phyloP scores from a whole-genome alignment of 2,329 filamentous ascomycete genomes.

The Sodiomyces alkalinus region DNA sequence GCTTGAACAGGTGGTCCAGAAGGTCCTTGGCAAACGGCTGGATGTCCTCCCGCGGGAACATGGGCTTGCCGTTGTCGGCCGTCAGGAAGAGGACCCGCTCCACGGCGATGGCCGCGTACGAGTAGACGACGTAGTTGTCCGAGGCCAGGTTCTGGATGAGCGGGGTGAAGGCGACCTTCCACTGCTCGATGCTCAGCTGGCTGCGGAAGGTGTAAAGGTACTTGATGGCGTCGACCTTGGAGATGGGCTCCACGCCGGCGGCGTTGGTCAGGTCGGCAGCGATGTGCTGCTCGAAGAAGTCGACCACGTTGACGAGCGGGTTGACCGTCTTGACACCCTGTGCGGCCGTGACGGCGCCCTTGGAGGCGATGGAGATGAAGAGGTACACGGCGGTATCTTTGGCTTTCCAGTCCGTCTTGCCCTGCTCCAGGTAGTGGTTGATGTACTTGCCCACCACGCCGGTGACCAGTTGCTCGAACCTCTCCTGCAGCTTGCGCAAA shows the following conservation, averaged over 20 bases:
- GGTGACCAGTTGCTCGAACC: constrained; percentile 76
- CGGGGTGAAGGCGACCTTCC: constrained; percentile 77
- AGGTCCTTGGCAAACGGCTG: constrained; percentile 73
- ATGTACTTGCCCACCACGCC: constrained; percentile 79
- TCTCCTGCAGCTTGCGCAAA: constrained; percentile 72
- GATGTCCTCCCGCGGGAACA: constrained; percentile 70
- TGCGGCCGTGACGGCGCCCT: constrained; percentile 71
- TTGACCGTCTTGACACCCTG: constrained; percentile 90
- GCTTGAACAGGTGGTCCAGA: constrained; percentile 74
- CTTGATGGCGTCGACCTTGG: constrained; percentile 97
- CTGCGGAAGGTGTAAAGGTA: constrained; percentile 95
- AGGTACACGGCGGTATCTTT: constrained; percentile 98
- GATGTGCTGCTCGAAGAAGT: constrained; percentile 90
- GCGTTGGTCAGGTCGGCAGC: constrained; percentile 72
- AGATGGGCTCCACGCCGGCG: constrained; percentile 58
- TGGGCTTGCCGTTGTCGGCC: constrained; percentile 56
- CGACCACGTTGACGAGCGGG: constrained; percentile 70
- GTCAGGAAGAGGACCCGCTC: constrained; percentile 80
- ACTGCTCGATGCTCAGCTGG: constrained; percentile 81
- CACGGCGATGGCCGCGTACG: constrained; percentile 92
- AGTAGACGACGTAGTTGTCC: constrained; percentile 90
- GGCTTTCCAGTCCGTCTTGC: constrained; percentile 79
- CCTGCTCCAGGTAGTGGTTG: constrained; percentile 68
- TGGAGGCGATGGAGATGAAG: constrained; percentile 85
- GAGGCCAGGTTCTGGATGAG: constrained; percentile 85